Percentiles rank a stretch among this genome's conserved stretches.
phyloP scores from a whole-genome alignment of 2,329 filamentous ascomycete genomes.

The Fusarium udum region DNA sequence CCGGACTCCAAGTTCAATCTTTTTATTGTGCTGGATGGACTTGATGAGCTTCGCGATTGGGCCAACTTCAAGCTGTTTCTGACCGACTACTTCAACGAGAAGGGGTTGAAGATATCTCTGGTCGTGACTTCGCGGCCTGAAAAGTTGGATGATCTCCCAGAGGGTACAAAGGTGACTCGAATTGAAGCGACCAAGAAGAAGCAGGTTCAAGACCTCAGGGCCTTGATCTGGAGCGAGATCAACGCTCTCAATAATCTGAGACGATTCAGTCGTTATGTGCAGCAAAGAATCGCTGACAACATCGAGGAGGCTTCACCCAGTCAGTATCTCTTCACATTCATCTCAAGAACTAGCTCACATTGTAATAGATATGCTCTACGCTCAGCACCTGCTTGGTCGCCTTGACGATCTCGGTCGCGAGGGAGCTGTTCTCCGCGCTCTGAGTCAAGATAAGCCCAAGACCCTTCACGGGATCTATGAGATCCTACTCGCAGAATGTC shows the following conservation, averaged over 20 bases:
- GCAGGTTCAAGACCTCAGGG: constrained; percentile 43
- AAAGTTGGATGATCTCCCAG: constrained; percentile 4
- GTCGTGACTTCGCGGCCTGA: constrained; percentile 40
- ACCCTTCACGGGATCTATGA: constrained; percentile 43
- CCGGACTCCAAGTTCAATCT: not conserved
- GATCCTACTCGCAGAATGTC: constrained; percentile 37
- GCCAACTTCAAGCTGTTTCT: not conserved
- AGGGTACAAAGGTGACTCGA: not conserved
- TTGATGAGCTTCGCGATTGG: constrained; percentile 5
- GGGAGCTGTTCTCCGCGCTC: constrained; percentile 44
- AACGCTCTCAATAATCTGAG: constrained; percentile 38
- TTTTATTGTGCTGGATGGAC: not conserved
- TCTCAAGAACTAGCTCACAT: not conserved
- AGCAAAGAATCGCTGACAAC: constrained; percentile 44
- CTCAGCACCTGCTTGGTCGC: constrained; percentile 47
- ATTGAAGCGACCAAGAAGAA: constrained; percentile 43
- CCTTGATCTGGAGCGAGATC: constrained; percentile 42
- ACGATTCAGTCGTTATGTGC: constrained; percentile 43
- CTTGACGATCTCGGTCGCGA: constrained; percentile 47
- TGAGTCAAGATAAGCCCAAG: constrained; percentile 39
- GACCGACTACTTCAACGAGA: not conserved
- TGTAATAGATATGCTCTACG: constrained; percentile 47
- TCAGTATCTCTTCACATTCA: constrained; percentile 15
- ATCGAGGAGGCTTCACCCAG: constrained; percentile 46
- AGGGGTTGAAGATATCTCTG: constrained; percentile 36